Evolutionary conservation across 2,329 filamentous ascomycete species (phyloP).

Genomic region (Cladosporium cucumerinum): DNA sequence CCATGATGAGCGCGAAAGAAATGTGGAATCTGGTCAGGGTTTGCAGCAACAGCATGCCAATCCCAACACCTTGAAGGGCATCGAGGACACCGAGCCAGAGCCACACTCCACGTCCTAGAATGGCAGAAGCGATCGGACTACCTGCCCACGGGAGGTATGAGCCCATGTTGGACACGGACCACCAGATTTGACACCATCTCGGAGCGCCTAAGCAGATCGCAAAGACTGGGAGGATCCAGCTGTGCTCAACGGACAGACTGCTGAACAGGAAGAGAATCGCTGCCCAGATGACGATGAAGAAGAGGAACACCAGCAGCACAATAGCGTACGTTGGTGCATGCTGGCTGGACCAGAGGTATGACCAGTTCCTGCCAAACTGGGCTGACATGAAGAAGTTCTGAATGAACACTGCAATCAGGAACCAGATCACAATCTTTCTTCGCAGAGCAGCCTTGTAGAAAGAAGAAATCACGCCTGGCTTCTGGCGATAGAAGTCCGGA

Average conservation of each 20-base stretch:
- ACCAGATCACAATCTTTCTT: constrained; percentile 66
- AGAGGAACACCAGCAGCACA: constrained; percentile 53
- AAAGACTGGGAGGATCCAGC: constrained; percentile 65
- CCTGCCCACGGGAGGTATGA: constrained; percentile 63
- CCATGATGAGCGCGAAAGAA: constrained; percentile 57
- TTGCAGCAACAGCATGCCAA: constrained; percentile 65
- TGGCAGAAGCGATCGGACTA: constrained; percentile 50
- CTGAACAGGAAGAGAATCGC: constrained; percentile 51
- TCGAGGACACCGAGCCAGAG: constrained; percentile 66
- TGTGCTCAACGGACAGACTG: constrained; percentile 57
- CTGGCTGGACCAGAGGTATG: constrained; percentile 58
- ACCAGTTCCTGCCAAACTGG: constrained; percentile 65
- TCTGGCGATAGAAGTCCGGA: constrained; percentile 63
- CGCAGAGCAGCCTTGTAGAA: constrained; percentile 62
- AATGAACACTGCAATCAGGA: constrained; percentile 60
- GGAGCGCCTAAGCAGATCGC: constrained; percentile 64
- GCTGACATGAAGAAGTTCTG: constrained; percentile 67
- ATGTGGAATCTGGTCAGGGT: constrained; percentile 62
- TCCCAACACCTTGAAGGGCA: constrained; percentile 61
- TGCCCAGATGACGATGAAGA: constrained; percentile 57
- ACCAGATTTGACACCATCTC: constrained; percentile 66
- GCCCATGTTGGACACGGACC: constrained; percentile 60
- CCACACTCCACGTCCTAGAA: constrained; percentile 59
- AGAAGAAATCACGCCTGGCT: constrained; percentile 60
- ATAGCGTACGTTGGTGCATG: constrained; percentile 57